Evolutionary conservation across 257 asterid species (phyloP).

Genomic region (Scutellaria minor): DNA sequence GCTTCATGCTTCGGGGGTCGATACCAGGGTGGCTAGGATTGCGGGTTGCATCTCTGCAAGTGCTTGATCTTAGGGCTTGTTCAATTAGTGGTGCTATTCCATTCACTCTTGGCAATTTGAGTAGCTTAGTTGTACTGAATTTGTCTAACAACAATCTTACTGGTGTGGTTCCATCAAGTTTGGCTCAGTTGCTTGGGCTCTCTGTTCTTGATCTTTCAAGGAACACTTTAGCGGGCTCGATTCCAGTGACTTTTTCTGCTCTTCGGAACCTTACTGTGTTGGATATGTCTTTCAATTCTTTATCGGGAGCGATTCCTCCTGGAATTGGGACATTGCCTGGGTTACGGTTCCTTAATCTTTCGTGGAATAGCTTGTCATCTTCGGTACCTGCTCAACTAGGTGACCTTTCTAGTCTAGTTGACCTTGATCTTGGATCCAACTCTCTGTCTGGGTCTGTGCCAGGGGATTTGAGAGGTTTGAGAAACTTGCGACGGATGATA

Average conservation of each 20-base stretch:
- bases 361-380: conserved; percentile 74
- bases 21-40: conserved; percentile 85
- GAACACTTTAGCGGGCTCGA: conserved; percentile 63
- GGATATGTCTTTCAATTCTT: conserved; percentile 67
- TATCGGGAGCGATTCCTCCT: conserved; percentile 68
- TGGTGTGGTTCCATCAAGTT: conserved; percentile 70
- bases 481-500: conserved; percentile 58
- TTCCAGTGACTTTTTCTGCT: conserved; percentile 46
- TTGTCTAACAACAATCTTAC: conserved; percentile 66
- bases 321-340: conserved; percentile 62
- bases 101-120: conserved; percentile 70
- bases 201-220: conserved; percentile 72
- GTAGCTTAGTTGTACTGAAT: conserved; percentile 61
- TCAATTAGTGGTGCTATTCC: conserved; percentile 66
- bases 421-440: conserved; percentile 84
- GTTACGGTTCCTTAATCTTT: conserved; percentile 68
- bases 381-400: conserved; percentile 79
- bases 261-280: conserved; percentile 67
- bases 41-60: conserved; percentile 55
- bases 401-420: conserved; percentile 65
- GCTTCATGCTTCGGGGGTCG: conserved; percentile 67
- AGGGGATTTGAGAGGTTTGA: conserved; percentile 56
- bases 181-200: conserved; percentile 60
- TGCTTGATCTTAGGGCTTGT: conserved; percentile 92
- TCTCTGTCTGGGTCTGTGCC: conserved; percentile 62